Conservation (phyloP, 2,329 filamentous ascomycete genomes). For the Clonostachys byssicola region DNA sequence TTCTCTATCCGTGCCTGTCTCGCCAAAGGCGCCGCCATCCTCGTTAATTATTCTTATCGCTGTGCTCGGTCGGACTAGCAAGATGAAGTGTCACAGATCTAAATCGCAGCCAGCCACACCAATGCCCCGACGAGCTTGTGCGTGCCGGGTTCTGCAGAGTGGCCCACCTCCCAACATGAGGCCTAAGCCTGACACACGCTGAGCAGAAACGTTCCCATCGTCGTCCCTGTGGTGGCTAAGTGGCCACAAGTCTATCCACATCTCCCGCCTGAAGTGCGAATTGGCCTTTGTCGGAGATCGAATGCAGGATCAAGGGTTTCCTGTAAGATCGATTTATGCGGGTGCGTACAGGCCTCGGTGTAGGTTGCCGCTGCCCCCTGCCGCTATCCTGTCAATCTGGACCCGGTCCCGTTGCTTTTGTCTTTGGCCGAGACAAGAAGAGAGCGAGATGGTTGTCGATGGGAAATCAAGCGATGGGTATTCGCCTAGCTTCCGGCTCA, state of each 20-base stretch:
- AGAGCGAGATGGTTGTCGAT: constrained; percentile 1
- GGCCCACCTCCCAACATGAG: too few species aligned
- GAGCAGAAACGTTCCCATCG: too few species aligned
- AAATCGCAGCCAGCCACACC: constrained; percentile 19
- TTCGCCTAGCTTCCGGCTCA: not conserved
- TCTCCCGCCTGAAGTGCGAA: too few species aligned
- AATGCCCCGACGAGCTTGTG: constrained; percentile 18
- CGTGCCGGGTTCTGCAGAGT: too few species aligned
- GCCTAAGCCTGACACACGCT: too few species aligned
- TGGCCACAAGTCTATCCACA: too few species aligned
- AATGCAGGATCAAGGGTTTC: constrained; percentile 8
- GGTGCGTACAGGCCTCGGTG: constrained; percentile 15
- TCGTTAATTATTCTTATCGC: constrained; percentile 1
- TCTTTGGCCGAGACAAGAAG: constrained; percentile 8
- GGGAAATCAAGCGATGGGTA: constrained; percentile 5
- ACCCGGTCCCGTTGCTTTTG: constrained; percentile 14
- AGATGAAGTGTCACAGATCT: constrained; percentile 37
- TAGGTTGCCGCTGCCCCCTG: constrained; percentile 6
- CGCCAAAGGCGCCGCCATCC: too few species aligned
- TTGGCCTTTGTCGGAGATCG: not conserved
- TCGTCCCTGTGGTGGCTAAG: too few species aligned
- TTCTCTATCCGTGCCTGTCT: too few species aligned
- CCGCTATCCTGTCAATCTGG: constrained; percentile 25
- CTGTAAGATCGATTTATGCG: constrained; percentile 21
- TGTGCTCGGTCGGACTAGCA: constrained; percentile 12